phyloP scores from a whole-genome alignment of 2,329 filamentous ascomycete species.

The Fusarium sp. region DNA sequence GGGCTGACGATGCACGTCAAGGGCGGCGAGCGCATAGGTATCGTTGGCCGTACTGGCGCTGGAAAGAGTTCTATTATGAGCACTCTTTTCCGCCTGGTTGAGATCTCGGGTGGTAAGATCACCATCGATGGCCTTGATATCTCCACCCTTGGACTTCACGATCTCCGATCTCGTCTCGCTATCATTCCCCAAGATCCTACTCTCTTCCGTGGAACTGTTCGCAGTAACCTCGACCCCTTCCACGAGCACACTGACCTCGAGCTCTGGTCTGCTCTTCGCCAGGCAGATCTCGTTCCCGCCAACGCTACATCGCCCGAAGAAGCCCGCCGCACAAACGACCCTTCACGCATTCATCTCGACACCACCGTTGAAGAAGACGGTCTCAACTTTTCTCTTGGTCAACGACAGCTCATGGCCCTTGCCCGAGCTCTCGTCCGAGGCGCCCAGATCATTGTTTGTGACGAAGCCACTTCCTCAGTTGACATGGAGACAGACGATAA shows the following conservation, averaged over 20 bases:
- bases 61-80: slow-evolving; percentile 89
- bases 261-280: slow-evolving; percentile 81
- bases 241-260: slow-evolving; percentile 80
- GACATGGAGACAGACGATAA: slow-evolving; percentile 98
- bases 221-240: slow-evolving; percentile 85
- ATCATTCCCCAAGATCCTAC: slow-evolving; percentile 90
- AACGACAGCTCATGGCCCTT: slow-evolving; percentile 94
- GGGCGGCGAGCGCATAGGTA: slow-evolving; percentile 82
- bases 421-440: slow-evolving; percentile 89
- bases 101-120: slow-evolving; percentile 71
- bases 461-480: slow-evolving; percentile 92
- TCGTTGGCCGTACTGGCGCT: slow-evolving; percentile 84
- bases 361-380: slow-evolving; percentile 91
- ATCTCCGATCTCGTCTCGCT: slow-evolving; percentile 78
- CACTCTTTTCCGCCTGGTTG: slow-evolving; percentile 80
- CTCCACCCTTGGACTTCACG: slow-evolving; percentile 77
- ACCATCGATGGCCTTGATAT: slow-evolving; percentile 76
- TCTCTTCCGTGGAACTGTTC: slow-evolving; percentile 82
- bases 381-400: slow-evolving; percentile 93
- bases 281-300: slow-evolving; percentile 75
- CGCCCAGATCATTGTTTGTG: slow-evolving; percentile 93
- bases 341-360: slow-evolving; percentile 80
- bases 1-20: slow-evolving; percentile 77
- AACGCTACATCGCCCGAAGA: slow-evolving; percentile 75
- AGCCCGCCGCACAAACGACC: slow-evolving; percentile 72